Conservation (phyloP, 345 rosid species). For the Pugionium dolabratum region DNA sequence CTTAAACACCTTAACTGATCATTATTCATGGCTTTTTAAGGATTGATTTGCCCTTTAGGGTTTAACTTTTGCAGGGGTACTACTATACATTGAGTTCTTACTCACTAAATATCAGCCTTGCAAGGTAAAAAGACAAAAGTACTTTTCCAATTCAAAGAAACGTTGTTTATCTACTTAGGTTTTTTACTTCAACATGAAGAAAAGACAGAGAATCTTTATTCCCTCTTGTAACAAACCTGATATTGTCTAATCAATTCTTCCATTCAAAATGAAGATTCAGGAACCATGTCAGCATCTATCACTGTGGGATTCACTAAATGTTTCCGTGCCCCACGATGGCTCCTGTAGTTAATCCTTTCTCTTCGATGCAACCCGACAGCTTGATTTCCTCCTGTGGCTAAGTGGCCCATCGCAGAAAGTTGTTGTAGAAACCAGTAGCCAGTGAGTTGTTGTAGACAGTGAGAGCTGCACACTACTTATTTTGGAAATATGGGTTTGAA, state of each 20-base stretch:
- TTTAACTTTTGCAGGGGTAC: constrained; percentile 27
- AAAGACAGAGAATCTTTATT: constrained; percentile 21
- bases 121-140: constrained; percentile 27
- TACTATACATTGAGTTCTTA: constrained; percentile 32
- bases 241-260: constrained; percentile 20
- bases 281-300: constrained; percentile 23
- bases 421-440: constrained; percentile 27
- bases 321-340: constrained; percentile 33
- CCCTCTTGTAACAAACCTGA: not conserved
- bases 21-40: constrained; percentile 6
- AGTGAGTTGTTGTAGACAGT: constrained; percentile 17
- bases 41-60: constrained; percentile 12
- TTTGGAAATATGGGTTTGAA: constrained; percentile 4
- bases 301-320: constrained; percentile 35
- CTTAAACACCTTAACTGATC: constrained; percentile 17
- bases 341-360: constrained; percentile 38
- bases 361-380: constrained; percentile 5
- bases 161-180: constrained; percentile 28
- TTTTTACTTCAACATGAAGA: constrained; percentile 41
- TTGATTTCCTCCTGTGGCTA: constrained; percentile 12
- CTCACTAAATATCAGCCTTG: constrained; percentile 13
- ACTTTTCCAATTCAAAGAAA: constrained; percentile 26
- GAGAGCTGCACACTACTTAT: constrained; percentile 30
- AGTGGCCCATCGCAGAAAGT: constrained; percentile 13
- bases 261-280: constrained; percentile 36